Evolutionary conservation across 2,329 filamentous ascomycete genomes (phyloP).

Genomic region (Aspergillus sp.): DNA sequence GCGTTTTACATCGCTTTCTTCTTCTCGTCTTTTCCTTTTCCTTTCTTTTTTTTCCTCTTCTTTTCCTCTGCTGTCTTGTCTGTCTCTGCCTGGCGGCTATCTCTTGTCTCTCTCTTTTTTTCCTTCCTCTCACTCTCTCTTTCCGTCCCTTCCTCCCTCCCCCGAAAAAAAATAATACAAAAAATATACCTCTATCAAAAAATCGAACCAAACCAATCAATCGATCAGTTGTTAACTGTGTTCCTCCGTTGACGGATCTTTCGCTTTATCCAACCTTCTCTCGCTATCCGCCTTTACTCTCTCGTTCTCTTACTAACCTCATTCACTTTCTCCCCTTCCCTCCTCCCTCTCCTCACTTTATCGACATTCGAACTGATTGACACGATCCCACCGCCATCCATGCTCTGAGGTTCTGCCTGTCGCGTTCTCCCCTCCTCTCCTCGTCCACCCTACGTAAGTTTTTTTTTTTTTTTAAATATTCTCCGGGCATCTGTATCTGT

Average conservation of each 20-base stretch:
- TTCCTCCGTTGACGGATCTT: not conserved
- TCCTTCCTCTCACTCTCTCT: not conserved
- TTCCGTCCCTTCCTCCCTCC: not conserved
- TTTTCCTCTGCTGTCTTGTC: not conserved
- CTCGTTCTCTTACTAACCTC: conserved; percentile 5
- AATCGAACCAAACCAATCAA: too few species aligned
- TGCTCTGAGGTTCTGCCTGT: conserved; percentile 16
- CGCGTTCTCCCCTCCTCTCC: conserved; percentile 3
- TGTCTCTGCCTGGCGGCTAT: conserved; percentile 1
- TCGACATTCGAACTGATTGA: conserved; percentile 3
- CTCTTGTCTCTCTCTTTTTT: not conserved
- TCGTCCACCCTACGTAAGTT: conserved; percentile 15
- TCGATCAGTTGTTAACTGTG: not conserved
- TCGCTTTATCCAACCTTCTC: not conserved
- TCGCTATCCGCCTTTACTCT: not conserved
- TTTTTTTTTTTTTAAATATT: not conserved
- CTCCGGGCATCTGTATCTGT: not conserved
- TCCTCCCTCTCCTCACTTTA: conserved; percentile 4
- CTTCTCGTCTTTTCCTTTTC: not conserved
- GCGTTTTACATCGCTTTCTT: not conserved
- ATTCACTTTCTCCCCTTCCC: conserved; percentile 4
- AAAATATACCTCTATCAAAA: too few species aligned
- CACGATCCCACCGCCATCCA: conserved; percentile 15
- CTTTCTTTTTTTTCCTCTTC: conserved; percentile 3
- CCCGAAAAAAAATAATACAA: too few species aligned